Percentiles rank a stretch among this genome's conserved stretches.
These are phyloP conservation scores for Trametes maxima DNA, from an alignment of 768 basidiomycete genomes.

Conservation along the genomic window DNA sequence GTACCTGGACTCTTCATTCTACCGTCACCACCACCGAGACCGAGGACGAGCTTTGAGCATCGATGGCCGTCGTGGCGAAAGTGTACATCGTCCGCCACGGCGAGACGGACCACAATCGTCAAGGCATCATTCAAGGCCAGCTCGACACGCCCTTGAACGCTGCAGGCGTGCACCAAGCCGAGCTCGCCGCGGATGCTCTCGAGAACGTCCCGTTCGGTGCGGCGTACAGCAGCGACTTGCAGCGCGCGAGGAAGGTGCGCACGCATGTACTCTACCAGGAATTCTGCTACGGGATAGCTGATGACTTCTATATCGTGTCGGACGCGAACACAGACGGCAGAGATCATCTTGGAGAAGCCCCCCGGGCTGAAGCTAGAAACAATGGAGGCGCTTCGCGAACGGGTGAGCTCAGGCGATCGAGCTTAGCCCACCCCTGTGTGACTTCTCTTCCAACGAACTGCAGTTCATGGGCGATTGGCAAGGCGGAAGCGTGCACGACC, in stretches of 20 bases:
- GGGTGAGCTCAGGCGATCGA: slow-evolving; percentile 44
- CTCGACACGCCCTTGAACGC: slow-evolving; percentile 68
- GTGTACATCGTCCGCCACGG: slow-evolving; percentile 77
- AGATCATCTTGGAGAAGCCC: slow-evolving; percentile 60
- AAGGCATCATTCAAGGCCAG: slow-evolving; percentile 74
- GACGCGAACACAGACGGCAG: slow-evolving; percentile 57
- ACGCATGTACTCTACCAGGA: neutral
- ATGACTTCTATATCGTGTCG: neutral
- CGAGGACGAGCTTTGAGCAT: neutral
- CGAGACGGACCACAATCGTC: slow-evolving; percentile 71
- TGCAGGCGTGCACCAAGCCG: slow-evolving; percentile 60
- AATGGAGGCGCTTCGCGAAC: slow-evolving; percentile 59
- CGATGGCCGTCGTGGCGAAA: slow-evolving; percentile 39
- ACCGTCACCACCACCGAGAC: neutral
- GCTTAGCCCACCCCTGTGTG: neutral
- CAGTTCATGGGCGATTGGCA: slow-evolving; percentile 67
- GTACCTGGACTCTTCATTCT: no score
- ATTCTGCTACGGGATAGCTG: no score
- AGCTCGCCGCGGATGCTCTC: slow-evolving; percentile 54
- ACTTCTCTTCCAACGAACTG: neutral
- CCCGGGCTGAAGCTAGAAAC: slow-evolving; percentile 45
- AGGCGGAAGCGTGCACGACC: slow-evolving; percentile 40
- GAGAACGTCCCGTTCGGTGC: slow-evolving; percentile 54
- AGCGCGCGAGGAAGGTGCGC: slow-evolving; percentile 64
- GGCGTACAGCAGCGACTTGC: slow-evolving; percentile 74